These are phyloP conservation scores for Lentinula novae-zelandiae DNA, from an alignment of 1,284 basidiomycete genomes.

Conservation along the genomic window DNA sequence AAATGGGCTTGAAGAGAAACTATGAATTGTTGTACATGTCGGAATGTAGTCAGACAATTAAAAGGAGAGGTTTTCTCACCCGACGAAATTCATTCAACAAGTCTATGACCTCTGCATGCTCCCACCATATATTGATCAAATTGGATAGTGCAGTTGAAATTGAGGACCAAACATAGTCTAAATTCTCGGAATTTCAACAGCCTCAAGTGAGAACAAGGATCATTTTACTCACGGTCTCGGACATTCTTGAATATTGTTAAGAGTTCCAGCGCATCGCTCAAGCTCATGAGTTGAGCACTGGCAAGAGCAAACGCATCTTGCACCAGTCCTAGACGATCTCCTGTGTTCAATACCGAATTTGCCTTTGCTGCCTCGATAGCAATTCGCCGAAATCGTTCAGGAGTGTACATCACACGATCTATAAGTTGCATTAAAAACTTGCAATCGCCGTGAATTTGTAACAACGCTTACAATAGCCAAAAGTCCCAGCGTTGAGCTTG, in stretches of 20 bases:
- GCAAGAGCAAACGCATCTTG: constrained; percentile 80
- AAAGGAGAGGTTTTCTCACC: constrained; percentile 33
- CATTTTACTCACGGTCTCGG: constrained; percentile 60
- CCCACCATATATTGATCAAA: constrained; percentile 83
- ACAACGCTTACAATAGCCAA: constrained; percentile 76
- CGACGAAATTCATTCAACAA: constrained; percentile 62
- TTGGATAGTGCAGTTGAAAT: constrained; percentile 54
- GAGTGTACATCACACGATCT: constrained; percentile 88
- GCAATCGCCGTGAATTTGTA: background rate
- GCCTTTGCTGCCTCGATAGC: constrained; percentile 73
- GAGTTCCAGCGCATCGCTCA: constrained; percentile 76
- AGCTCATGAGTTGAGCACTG: constrained; percentile 74
- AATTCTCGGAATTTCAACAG: constrained; percentile 7
- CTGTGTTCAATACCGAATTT: constrained; percentile 67
- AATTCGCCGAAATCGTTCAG: constrained; percentile 77
- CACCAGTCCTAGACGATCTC: constrained; percentile 86
- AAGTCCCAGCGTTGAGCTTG: constrained; percentile 89
- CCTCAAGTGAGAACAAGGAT: background rate
- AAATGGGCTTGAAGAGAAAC: constrained; percentile 77
- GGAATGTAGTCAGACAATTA: background rate
- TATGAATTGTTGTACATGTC: constrained; percentile 22
- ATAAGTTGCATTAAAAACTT: background rate
- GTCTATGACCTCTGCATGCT: constrained; percentile 61
- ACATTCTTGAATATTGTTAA: constrained; percentile 68
- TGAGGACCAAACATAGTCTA: constrained; percentile 75